Evolutionary conservation across 495 filamentous ascomycete species (phyloP).

Genomic region (Lophiotrema nucula): DNA sequence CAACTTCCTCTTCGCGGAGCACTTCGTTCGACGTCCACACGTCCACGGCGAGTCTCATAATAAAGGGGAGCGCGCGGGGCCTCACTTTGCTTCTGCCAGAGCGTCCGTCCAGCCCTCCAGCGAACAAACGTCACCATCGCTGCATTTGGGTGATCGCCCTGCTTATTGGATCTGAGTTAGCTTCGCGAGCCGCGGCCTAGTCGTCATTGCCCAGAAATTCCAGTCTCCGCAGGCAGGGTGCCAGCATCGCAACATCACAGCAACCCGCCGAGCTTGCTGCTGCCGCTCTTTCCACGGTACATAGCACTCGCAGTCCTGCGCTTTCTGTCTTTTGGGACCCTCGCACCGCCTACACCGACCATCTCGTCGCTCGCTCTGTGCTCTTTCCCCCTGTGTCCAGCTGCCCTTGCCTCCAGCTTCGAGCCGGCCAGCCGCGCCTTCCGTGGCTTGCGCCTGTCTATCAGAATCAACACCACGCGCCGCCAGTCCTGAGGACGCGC

Average conservation of each 20-base stretch:
- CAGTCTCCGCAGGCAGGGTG: no score
- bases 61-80: not conserved
- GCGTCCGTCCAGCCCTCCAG: not conserved
- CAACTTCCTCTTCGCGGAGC: not conserved
- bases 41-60: not conserved
- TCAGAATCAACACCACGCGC: conserved; percentile 7
- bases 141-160: not conserved
- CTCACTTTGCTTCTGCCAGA: not conserved
- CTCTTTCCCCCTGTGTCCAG: not conserved
- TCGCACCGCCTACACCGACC: no score
- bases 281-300: no score
- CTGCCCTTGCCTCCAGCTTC: not conserved
- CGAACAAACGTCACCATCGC: not conserved
- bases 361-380: conserved; percentile 12
- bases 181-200: no score
- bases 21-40: not conserved
- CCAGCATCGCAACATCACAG: no score
- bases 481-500: not conserved
- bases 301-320: no score
- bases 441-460: conserved; percentile 6
- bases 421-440: conserved; percentile 9
- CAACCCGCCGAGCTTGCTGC: no score
- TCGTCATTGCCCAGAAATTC: no score
- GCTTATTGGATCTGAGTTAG: no score
- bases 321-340: no score